These are phyloP conservation scores for Homolaphlyctis polyrhiza DNA, from an alignment of 371 early-diverging fungal species.

Conservation along the genomic window DNA sequence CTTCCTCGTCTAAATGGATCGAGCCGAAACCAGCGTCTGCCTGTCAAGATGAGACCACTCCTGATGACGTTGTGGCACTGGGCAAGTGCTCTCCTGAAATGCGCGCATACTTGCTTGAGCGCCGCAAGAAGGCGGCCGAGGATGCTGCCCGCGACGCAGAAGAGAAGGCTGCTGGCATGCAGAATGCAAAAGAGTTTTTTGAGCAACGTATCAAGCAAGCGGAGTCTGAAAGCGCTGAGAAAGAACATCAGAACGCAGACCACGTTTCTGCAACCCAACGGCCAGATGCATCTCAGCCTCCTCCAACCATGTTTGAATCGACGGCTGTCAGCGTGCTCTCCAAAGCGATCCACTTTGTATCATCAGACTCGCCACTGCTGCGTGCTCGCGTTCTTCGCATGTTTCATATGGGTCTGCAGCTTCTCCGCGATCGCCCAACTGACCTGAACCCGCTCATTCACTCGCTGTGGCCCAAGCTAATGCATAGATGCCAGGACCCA, in stretches of 20 bases:
- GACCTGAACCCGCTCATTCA: slow-evolving; percentile 49
- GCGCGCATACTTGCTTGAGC: slow-evolving; percentile 1
- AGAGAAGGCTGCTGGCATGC: not conserved
- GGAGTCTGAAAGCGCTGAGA: not conserved
- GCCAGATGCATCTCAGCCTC: not conserved
- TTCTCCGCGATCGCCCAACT: slow-evolving; percentile 24
- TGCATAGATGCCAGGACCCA: slow-evolving; percentile 43
- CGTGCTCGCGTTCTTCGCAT: slow-evolving; percentile 43
- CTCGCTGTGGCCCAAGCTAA: slow-evolving; percentile 47
- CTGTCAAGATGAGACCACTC: too few relatives aligned
- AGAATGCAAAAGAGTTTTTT: not conserved
- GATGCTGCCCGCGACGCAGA: not conserved
- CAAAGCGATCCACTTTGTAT: slow-evolving; percentile 46
- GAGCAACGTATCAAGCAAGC: not conserved
- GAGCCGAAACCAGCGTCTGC: too few relatives aligned
- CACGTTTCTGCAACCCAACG: not conserved
- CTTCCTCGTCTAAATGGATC: too few relatives aligned
- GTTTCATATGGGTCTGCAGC: slow-evolving; percentile 29
- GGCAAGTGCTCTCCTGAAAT: not conserved
- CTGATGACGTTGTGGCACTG: not conserved
- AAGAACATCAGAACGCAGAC: not conserved
- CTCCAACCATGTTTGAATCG: slow-evolving; percentile 27
- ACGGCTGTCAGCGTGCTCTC: slow-evolving; percentile 40
- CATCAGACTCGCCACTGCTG: slow-evolving; percentile 45
- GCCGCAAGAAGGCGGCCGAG: not conserved